Evolutionary conservation across 2,329 filamentous ascomycete genomes (phyloP), one percentile per base, ranked within the genome.

Genomic region (Ophiostoma perfectum): DNA sequence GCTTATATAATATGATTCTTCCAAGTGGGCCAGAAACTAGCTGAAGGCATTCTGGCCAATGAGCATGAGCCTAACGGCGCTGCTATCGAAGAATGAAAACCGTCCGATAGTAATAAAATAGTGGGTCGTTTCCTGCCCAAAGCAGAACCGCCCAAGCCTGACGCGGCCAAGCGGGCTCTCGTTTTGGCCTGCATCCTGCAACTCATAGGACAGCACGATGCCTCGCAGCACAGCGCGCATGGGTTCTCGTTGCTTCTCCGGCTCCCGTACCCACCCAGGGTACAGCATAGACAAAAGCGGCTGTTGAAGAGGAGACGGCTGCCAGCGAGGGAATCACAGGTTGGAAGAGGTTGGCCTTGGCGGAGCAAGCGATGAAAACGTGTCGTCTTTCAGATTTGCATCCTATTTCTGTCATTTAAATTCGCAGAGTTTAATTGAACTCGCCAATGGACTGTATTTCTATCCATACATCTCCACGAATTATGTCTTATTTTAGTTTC

Each of bases 141-240:
- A 60, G 55, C 27, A 60, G 27, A 14, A 16, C 27, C 14, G 9
- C 18, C 27, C 8, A 36, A 60, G 55, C 55, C 27, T 11, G 55
- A 60, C 55, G 55, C 55, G 27, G 55, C 18, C 55, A 68, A 64
- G 64, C 67, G 49, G 64, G 67, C 41, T n/a, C 36, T 55, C 38
- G 18, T 52, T 16, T 18, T 63, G 67, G 49, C n/a, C 45, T 47
- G 47, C 47, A 52, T 52, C 47, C 45, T 47, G 45, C 45, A 47
- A 16, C 45, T 47, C 45, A n/a, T 27, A 65, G 18, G n/a, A 12
- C 60, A 64, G 55, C 55, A 60, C 55, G 27, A 60, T 18, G 55
- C 18, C 55, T 38, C 55, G 12, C 27, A 38, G 55, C 55, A 60
- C 27, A 38, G 55, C 27, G 27, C 52, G 12, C 55, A 27, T 60